These are phyloP conservation scores for Claviceps maximensis DNA, from an alignment of 2,329 filamentous ascomycete species.

Conservation along the genomic window DNA sequence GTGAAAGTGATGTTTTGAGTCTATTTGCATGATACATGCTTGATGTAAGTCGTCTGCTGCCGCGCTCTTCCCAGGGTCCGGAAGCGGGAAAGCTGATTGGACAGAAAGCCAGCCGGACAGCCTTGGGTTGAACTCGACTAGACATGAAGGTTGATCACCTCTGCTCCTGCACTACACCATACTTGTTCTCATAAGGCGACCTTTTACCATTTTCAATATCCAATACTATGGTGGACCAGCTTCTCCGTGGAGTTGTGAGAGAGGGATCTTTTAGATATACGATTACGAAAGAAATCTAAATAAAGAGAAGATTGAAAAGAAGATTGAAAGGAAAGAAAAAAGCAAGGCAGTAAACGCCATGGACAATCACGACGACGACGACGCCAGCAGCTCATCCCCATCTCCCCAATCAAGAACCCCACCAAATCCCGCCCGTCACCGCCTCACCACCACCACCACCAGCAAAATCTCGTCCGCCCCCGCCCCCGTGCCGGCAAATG, in stretches of 20 bases:
- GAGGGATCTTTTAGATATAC: too few relatives aligned
- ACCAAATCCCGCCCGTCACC: slow-evolving; percentile 10
- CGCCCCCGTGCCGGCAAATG: slow-evolving; percentile 31
- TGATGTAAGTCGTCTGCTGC: too few relatives aligned
- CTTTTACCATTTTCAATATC: too few relatives aligned
- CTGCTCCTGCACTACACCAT: too few relatives aligned
- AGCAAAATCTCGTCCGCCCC: slow-evolving; percentile 16
- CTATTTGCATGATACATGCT: background rate
- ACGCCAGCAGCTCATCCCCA: background rate
- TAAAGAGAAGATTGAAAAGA: too few relatives aligned
- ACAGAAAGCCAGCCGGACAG: background rate
- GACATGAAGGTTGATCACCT: too few relatives aligned
- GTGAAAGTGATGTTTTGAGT: background rate
- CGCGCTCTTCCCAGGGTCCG: background rate
- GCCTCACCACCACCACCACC: background rate
- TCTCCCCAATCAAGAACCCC: slow-evolving; percentile 32
- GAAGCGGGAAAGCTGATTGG: background rate
- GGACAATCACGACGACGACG: background rate
- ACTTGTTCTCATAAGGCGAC: too few relatives aligned
- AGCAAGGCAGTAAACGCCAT: background rate
- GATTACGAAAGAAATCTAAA: too few relatives aligned
- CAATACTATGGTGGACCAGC: too few relatives aligned
- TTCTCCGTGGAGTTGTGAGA: too few relatives aligned
- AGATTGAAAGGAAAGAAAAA: too few relatives aligned
- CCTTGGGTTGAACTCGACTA: too few relatives aligned